Evolutionary conservation across 2,329 filamentous ascomycete species (phyloP).

Genomic region (Aureobasidium sp.): DNA sequence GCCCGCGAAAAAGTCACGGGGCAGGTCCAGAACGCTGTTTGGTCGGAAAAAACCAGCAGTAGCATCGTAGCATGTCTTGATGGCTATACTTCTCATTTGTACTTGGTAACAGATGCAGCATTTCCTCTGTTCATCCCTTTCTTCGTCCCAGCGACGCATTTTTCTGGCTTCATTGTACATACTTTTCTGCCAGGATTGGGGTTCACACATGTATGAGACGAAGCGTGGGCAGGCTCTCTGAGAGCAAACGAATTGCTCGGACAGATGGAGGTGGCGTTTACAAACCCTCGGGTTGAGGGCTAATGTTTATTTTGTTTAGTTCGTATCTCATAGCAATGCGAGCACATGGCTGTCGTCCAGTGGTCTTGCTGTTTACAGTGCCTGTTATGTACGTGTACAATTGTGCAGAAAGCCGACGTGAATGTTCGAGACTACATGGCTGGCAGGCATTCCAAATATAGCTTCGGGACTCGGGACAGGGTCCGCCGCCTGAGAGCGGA

Average conservation of each 20-base stretch:
- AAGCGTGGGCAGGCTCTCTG: not conserved
- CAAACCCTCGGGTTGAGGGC: not conserved
- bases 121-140: not conserved
- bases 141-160: not conserved
- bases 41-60: slow-evolving; percentile 17
- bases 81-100: not conserved
- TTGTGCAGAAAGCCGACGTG: not conserved
- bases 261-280: not conserved
- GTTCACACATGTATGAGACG: not conserved
- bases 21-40: slow-evolving; percentile 15
- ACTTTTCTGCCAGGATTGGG: not conserved
- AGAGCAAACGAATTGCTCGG: not conserved
- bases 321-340: not conserved
- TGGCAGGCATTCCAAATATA: not conserved
- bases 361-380: not conserved
- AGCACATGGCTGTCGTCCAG: not conserved
- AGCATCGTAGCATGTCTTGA: not conserved
- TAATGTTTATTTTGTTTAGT: slow-evolving; percentile 7
- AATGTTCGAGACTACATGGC: not conserved
- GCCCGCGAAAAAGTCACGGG: slow-evolving; percentile 2
- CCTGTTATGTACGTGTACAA: not conserved
- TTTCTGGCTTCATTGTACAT: slow-evolving; percentile 6
- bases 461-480: not conserved
- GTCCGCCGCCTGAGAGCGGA: not conserved
- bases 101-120: not conserved